Conservation (phyloP, 257 asterid genomes). For the Solanum gracilifrons region DNA sequence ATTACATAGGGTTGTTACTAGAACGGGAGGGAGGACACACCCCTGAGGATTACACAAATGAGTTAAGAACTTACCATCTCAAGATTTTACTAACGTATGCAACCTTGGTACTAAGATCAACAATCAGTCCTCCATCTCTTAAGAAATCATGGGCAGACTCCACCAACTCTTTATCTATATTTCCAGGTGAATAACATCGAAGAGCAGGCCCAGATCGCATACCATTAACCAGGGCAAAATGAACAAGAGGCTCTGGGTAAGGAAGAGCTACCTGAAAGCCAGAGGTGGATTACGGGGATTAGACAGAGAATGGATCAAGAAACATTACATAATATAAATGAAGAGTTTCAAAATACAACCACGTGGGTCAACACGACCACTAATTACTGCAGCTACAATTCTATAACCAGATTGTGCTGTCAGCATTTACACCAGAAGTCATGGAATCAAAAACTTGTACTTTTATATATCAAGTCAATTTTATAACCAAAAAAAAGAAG, state of each 20-base stretch:
- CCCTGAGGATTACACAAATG: not conserved
- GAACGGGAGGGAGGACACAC: not conserved
- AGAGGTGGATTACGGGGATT: not conserved
- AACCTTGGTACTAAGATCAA: conserved; percentile 44
- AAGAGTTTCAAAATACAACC: not conserved
- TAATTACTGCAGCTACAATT: not conserved
- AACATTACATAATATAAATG: not conserved
- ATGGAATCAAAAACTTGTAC: not conserved
- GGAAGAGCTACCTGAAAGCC: conserved; percentile 57
- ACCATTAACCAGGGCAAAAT: conserved; percentile 64
- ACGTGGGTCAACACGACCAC: not conserved
- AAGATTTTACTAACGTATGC: conserved; percentile 46
- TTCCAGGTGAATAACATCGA: conserved; percentile 72
- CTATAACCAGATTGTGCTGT: not conserved
- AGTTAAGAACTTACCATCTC: conserved; percentile 42
- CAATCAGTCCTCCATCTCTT: conserved; percentile 45
- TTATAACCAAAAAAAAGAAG: not conserved
- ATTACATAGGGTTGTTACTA: not conserved
- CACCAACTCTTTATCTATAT: conserved; percentile 60
- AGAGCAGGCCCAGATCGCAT: conserved; percentile 81
- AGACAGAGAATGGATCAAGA: not conserved
- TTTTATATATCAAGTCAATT: not conserved
- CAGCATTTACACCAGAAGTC: not conserved
- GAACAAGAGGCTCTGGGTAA: conserved; percentile 72
- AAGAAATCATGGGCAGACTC: conserved; percentile 60